Conservation (phyloP, 2,329 filamentous ascomycete species). For the Diplocarpon mali region DNA sequence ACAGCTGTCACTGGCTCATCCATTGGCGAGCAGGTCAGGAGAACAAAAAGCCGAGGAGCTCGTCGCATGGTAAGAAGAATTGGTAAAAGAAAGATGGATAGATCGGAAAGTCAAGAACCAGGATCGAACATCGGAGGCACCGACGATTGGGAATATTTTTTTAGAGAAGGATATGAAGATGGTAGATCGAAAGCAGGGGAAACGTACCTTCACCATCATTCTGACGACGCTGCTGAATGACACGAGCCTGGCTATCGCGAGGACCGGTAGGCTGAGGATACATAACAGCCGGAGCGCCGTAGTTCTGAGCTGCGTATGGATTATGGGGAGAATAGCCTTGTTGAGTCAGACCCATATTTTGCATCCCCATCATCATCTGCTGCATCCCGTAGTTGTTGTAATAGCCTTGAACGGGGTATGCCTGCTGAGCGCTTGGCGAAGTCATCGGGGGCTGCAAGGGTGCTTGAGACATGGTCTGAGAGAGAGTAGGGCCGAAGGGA, state of each 20-base stretch:
- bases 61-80: not conserved
- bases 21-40: too few species aligned
- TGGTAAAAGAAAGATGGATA: not conserved
- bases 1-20: too few species aligned
- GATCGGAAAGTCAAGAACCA: not conserved
- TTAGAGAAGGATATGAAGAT: not conserved
- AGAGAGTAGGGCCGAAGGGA: conserved; percentile 60
- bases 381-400: conserved; percentile 36
- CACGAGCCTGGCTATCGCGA: conserved; percentile 65
- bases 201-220: conserved; percentile 58
- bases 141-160: not conserved
- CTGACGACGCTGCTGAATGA: conserved; percentile 64
- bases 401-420: conserved; percentile 24
- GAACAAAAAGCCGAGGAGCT: too few species aligned
- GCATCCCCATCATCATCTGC: conserved; percentile 58
- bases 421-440: conserved; percentile 21
- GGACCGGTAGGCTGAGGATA: conserved; percentile 33
- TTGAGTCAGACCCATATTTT: conserved; percentile 47
- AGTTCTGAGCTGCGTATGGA: conserved; percentile 32
- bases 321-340: conserved; percentile 45
- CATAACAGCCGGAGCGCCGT: conserved; percentile 14
- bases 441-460: conserved; percentile 20
- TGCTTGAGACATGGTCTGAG: conserved; percentile 26
- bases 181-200: conserved; percentile 24
- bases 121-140: not conserved